Evolutionary conservation across 2,329 filamentous ascomycete species (phyloP).

Genomic region (Elsinoe arachidis): DNA sequence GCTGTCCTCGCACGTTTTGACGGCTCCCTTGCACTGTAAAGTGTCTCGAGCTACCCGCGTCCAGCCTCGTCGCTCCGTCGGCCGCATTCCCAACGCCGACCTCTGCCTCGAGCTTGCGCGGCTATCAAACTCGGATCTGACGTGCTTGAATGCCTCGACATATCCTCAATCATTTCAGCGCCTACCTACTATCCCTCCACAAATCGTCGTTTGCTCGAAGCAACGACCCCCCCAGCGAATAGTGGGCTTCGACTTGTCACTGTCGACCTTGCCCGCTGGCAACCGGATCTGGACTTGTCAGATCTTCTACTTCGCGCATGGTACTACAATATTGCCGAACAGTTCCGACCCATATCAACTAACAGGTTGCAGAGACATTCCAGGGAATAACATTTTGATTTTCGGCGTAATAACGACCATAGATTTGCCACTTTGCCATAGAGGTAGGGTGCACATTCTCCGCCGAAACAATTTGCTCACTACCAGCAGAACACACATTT

Average conservation of each 20-base stretch:
- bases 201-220: not conserved
- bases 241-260: not conserved
- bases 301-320: not conserved
- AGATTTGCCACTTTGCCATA: conserved; percentile 9
- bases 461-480: not conserved
- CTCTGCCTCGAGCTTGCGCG: not conserved
- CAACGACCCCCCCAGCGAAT: not conserved
- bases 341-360: not conserved
- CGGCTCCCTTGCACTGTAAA: not conserved
- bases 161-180: not conserved
- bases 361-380: not conserved
- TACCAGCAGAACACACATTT: not conserved
- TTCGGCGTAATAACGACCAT: conserved; percentile 8
- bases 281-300: not conserved
- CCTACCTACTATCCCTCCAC: not conserved
- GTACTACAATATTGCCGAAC: not conserved
- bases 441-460: not conserved
- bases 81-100: not conserved
- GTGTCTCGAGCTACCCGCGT: not conserved
- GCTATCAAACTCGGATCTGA: not conserved
- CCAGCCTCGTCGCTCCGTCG: not conserved
- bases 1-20: not conserved
- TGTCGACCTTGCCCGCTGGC: not conserved
- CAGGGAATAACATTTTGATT: not conserved
- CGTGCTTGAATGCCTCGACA: not conserved